Evolutionary conservation across 257 asterid genomes (phyloP), one percentile per base, ranked within the genome.

Genomic region (Scutellaria minor): DNA sequence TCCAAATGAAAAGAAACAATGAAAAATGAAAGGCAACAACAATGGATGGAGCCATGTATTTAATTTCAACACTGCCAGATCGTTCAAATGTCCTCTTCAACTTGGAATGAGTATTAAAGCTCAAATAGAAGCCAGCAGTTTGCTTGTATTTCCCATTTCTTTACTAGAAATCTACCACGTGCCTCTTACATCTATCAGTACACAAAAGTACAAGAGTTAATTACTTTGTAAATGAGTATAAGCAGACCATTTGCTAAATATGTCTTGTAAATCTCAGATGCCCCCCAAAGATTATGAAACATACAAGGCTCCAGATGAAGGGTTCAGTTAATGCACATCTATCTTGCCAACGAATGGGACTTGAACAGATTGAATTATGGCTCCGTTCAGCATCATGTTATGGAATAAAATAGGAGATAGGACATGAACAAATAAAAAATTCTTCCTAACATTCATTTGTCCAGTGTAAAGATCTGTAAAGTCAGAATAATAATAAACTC

Each of bases 171-270:
- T 35, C 46, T 48, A 44, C 18, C 31, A 65, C 11, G 9, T 10
- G 42, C 11, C 54, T 48, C 60, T 66, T 50, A 31, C 4, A 50
- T 50, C 48, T 35, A 66, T 52, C 61, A 48, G 72, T 35, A n/a
- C 5, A 35, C 35, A 48, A 31, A 62, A 66, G 45, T 48, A n/a
- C 42, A 44, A 18, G 57, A 48, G 48, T 50, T 14, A 48, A 50
- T 66, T 62, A 50, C 37, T 27, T 47, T 66, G 72, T 48, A 27
- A 13, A 66, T 66, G 59, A 66, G 72, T 66, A 66, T 18, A 48
- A 50, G 31, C 60, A 66, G 31, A 66, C 42, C 31, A 51, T 66
- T 65, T 11, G 3, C 54, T 63, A 52, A 53, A 18, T 53, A 53
- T 39, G 44, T 40, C 8, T 8, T 53, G 31, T 54, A 22, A 4